A percentile compares a stretch with the other conserved stretches of the same genome.
phyloP scores from a whole-genome alignment of 192 early-diverging fungal species.

The Coemansia sp. region DNA sequence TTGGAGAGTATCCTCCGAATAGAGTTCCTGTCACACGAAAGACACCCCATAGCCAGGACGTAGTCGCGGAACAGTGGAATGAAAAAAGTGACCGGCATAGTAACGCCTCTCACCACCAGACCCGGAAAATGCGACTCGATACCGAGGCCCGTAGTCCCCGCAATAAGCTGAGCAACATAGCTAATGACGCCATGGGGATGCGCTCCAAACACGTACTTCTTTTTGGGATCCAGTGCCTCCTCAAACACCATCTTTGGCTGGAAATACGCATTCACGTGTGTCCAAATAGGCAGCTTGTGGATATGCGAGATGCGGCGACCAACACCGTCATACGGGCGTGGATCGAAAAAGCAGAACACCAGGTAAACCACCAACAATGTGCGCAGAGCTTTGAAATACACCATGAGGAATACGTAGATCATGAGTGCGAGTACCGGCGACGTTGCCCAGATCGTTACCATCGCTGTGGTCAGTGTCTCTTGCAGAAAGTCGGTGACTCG shows the following conservation, averaged over 20 bases:
- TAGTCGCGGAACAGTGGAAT: slow-evolving; percentile 86
- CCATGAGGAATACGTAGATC: slow-evolving; percentile 65
- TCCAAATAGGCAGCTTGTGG: slow-evolving; percentile 64
- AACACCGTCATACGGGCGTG: slow-evolving; percentile 71
- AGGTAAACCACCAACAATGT: slow-evolving; percentile 68
- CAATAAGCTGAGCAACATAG: slow-evolving; percentile 77
- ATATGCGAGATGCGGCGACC: slow-evolving; percentile 60
- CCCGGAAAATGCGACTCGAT: slow-evolving; percentile 78
- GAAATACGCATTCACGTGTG: slow-evolving; percentile 77
- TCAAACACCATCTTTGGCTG: slow-evolving; percentile 79
- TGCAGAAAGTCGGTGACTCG: slow-evolving; percentile 22
- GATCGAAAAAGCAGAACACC: slow-evolving; percentile 73
- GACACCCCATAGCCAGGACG: slow-evolving; percentile 73
- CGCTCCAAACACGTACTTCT: slow-evolving; percentile 87
- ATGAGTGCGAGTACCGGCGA: slow-evolving; percentile 40
- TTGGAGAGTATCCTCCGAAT: slow-evolving; percentile 77
- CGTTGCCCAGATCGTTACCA: slow-evolving; percentile 45
- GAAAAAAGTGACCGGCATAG: slow-evolving; percentile 78
- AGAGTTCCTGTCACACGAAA: slow-evolving; percentile 71
- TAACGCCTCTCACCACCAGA: slow-evolving; percentile 74
- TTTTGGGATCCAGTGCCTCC: slow-evolving; percentile 74
- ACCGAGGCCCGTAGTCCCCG: slow-evolving; percentile 76
- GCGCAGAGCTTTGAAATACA: slow-evolving; percentile 56
- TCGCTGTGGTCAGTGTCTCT: slow-evolving; percentile 36
- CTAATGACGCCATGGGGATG: slow-evolving; percentile 92